Percentiles rank a stretch among this genome's conserved stretches.
These are phyloP conservation scores for Pleurostoma richardsiae DNA, from an alignment of 2,329 filamentous ascomycete genomes.

Conservation along the genomic window DNA sequence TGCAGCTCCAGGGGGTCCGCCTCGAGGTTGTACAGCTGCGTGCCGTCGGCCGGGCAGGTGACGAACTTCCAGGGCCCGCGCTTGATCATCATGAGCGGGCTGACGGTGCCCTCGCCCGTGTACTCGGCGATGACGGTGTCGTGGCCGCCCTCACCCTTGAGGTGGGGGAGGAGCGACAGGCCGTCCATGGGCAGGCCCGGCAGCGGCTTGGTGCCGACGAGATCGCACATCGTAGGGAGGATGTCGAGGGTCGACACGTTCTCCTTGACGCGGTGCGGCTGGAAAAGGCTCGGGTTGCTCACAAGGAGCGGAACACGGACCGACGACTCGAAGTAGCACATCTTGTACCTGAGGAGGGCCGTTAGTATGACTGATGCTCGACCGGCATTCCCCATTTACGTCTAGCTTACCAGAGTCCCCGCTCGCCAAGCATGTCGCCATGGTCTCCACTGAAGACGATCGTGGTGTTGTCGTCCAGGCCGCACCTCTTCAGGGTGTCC, in stretches of 20 bases:
- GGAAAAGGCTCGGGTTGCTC: constrained; percentile 71
- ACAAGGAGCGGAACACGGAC: constrained; percentile 85
- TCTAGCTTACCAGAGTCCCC: constrained; percentile 65
- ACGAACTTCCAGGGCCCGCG: constrained; percentile 88
- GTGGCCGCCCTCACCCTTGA: constrained; percentile 60
- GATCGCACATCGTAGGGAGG: constrained; percentile 79
- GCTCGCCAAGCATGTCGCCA: constrained; percentile 92
- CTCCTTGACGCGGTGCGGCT: constrained; percentile 69
- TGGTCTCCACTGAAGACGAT: constrained; percentile 92
- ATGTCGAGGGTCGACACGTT: constrained; percentile 92
- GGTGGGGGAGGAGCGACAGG: constrained; percentile 72
- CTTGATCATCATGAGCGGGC: constrained; percentile 90
- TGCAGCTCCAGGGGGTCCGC: constrained; percentile 71
- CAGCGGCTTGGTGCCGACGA: constrained; percentile 67
- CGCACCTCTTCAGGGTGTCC: constrained; percentile 70
- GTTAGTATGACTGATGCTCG: not conserved
- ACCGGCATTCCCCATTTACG: no score
- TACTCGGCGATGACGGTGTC: constrained; percentile 95
- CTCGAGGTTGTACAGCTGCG: constrained; percentile 77
- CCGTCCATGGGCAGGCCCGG: constrained; percentile 80
- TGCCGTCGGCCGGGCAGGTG: constrained; percentile 76
- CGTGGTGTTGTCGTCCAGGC: constrained; percentile 79
- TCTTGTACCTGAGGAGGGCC: constrained; percentile 64
- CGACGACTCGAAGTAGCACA: constrained; percentile 92
- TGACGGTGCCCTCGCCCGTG: constrained; percentile 86